These are phyloP conservation scores for Ocimum tenuiflorum DNA, from an alignment of 257 asterid genomes.

Conservation along the genomic window DNA sequence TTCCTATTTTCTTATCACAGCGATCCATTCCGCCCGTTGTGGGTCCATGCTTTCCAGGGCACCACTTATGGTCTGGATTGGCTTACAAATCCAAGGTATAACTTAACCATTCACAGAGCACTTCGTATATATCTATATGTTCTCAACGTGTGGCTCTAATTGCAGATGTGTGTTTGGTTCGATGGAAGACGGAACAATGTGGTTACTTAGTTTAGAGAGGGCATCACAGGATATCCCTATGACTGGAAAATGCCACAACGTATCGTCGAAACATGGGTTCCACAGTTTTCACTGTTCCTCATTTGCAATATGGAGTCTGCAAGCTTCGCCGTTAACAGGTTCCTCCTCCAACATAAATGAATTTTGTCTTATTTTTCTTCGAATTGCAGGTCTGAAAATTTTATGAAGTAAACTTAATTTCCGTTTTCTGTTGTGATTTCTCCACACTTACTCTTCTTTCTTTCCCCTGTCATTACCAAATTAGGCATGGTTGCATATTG, in stretches of 20 bases:
- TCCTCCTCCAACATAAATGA: not conserved
- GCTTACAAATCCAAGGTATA: constrained; percentile 77
- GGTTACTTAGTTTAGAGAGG: constrained; percentile 59
- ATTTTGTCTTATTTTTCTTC: constrained; percentile 7
- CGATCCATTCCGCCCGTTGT: constrained; percentile 85
- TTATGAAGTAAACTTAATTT: no score
- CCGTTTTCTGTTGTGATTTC: no score
- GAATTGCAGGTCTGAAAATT: not conserved
- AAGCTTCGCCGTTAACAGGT: constrained; percentile 73
- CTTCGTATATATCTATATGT: constrained; percentile 8
- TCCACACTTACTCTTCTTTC: not conserved
- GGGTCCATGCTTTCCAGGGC: constrained; percentile 56
- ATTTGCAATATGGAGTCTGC: constrained; percentile 70
- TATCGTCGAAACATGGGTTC: constrained; percentile 43
- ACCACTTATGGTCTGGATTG: constrained; percentile 60
- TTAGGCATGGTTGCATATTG: constrained; percentile 85
- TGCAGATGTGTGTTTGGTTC: constrained; percentile 61
- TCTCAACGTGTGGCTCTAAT: constrained; percentile 17
- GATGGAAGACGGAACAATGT: constrained; percentile 70
- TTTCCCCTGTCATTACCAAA: not conserved
- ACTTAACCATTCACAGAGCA: constrained; percentile 8
- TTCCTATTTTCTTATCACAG: constrained; percentile 34
- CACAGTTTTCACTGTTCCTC: constrained; percentile 55
- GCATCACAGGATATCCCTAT: constrained; percentile 54
- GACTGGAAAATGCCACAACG: constrained; percentile 42